These are phyloP conservation scores for Entomortierella parvispora DNA, from an alignment of 192 early-diverging fungal genomes.

Conservation along the genomic window DNA sequence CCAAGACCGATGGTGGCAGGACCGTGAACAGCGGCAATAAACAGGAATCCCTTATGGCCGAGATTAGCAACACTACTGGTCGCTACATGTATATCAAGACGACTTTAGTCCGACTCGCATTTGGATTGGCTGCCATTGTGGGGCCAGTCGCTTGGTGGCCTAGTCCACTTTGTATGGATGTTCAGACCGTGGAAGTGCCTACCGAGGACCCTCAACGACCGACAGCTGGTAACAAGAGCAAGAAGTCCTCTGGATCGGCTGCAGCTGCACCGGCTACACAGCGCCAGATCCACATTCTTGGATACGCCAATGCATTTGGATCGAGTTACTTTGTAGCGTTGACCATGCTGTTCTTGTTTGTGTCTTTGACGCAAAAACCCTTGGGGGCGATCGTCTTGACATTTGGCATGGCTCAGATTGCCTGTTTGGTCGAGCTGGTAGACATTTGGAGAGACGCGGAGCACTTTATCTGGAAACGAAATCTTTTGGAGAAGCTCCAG, in stretches of 20 bases:
- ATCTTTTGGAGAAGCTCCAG: constrained; percentile 11
- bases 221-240: constrained; percentile 1
- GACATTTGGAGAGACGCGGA: constrained; percentile 54
- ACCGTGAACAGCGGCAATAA: constrained; percentile 24
- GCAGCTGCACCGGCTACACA: constrained; percentile 9
- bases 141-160: constrained; percentile 63
- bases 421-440: constrained; percentile 59
- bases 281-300: constrained; percentile 59
- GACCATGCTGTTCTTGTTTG: constrained; percentile 68
- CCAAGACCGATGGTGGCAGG: constrained; percentile 17
- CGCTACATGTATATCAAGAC: constrained; percentile 53
- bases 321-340: constrained; percentile 71
- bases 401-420: constrained; percentile 53
- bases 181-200: constrained; percentile 46
- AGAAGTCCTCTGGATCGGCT: neutral
- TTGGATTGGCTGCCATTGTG: constrained; percentile 62
- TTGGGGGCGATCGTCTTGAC: constrained; percentile 77
- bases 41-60: constrained; percentile 32
- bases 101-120: constrained; percentile 62
- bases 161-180: constrained; percentile 65
- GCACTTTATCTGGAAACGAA: constrained; percentile 27
- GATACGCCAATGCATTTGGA: constrained; percentile 75
- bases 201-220: neutral
- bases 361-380: constrained; percentile 81
- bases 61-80: constrained; percentile 13